Evolutionary conservation across 2,329 filamentous ascomycete genomes (phyloP).

Genomic region (Monosporascus cannonballus): DNA sequence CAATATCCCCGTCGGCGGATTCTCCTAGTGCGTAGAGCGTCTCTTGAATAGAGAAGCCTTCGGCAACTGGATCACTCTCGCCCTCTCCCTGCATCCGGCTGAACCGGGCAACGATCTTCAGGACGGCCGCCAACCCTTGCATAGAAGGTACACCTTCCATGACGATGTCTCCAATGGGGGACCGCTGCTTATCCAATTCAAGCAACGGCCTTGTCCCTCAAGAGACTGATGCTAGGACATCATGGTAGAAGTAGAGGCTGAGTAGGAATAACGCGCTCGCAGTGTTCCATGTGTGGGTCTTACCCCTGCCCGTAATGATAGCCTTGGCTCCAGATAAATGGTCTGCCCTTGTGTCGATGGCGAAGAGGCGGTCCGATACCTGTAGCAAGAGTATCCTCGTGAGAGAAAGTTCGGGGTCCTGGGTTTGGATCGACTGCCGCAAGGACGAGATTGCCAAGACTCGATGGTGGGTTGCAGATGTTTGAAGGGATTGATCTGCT

Average conservation of each 20-base stretch:
- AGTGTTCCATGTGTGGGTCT: conserved; percentile 9
- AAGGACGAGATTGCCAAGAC: conserved; percentile 16
- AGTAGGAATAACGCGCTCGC: conserved; percentile 22
- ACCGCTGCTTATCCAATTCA: conserved; percentile 9
- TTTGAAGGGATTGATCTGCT: conserved; percentile 13
- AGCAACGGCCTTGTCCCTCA: conserved; percentile 19
- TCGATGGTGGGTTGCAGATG: conserved; percentile 17
- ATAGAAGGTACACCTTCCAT: conserved; percentile 13
- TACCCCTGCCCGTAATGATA: conserved; percentile 18
- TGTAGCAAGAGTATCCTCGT: conserved; percentile 26
- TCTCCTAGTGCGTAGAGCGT: conserved; percentile 7
- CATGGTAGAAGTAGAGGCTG: conserved; percentile 25
- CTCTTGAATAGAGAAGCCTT: conserved; percentile 9
- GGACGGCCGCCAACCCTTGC: conserved; percentile 13
- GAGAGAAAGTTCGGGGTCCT: conserved; percentile 21
- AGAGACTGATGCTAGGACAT: conserved; percentile 24
- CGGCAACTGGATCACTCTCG: conserved; percentile 3
- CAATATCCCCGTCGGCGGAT: conserved; percentile 9
- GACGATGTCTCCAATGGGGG: conserved; percentile 6
- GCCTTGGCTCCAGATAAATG: conserved; percentile 25
- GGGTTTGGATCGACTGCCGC: conserved; percentile 12
- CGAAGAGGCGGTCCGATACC: conserved; percentile 24
- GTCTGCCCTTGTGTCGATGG: conserved; percentile 20
- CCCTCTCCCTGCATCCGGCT: conserved; percentile 18
- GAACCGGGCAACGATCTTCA: conserved; percentile 18